Percentiles rank a stretch among this genome's conserved stretches.
Evolutionary conservation across 257 asterid genomes (phyloP).

Genomic region (Nicotiana undulata): DNA sequence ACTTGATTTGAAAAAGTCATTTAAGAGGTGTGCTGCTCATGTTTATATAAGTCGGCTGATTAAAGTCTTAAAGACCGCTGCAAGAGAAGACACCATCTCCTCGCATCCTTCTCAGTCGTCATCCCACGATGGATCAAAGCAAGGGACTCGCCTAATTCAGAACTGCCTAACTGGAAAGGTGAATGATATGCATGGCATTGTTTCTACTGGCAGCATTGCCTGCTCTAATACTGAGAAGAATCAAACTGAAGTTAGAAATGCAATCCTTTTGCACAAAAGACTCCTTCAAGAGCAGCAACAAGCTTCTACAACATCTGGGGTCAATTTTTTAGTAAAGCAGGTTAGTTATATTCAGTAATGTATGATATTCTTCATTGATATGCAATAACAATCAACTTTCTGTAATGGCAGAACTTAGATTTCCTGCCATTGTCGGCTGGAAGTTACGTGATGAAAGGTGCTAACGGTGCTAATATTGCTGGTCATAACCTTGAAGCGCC

Average conservation of each 20-base stretch:
- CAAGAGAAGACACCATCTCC: constrained; percentile 17
- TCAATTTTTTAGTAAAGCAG: constrained; percentile 24
- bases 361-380: neutral
- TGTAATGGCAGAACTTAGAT: constrained; percentile 34
- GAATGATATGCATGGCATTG: constrained; percentile 14
- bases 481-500: constrained; percentile 17
- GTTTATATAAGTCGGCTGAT: constrained; percentile 52
- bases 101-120: constrained; percentile 26
- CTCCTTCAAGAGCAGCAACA: constrained; percentile 49
- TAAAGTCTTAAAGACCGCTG: constrained; percentile 38
- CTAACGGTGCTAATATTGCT: constrained; percentile 15
- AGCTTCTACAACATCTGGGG: constrained; percentile 29
- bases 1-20: constrained; percentile 28
- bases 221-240: constrained; percentile 22
- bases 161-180: constrained; percentile 9
- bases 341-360: constrained; percentile 19
- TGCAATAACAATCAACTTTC: neutral
- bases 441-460: constrained; percentile 15
- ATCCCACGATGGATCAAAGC: constrained; percentile 20
- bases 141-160: constrained; percentile 13
- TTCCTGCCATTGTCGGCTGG: constrained; percentile 39
- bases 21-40: constrained; percentile 64
- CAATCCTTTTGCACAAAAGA: constrained; percentile 41
- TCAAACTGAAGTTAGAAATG: constrained; percentile 38
- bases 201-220: constrained; percentile 9